A percentile compares a stretch with the other conserved stretches of the same genome.
Evolutionary conservation across 495 filamentous ascomycete genomes (phyloP).

Genomic region (Umbilicaria muhlenbergii): DNA sequence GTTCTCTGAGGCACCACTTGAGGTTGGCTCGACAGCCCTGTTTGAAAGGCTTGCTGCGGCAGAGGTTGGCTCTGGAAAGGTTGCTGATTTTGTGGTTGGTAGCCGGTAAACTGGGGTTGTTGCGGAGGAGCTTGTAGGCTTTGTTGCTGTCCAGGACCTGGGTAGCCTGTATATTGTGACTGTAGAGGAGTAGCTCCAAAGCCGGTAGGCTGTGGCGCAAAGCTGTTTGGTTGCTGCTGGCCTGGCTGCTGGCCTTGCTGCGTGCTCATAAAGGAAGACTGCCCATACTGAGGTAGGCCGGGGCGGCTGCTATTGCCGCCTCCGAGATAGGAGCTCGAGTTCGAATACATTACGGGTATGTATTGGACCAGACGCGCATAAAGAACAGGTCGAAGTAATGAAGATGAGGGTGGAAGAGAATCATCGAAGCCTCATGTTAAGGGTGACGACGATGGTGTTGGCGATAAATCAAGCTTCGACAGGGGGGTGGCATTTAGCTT

Average conservation of each 20-base stretch:
- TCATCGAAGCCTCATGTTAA: not conserved
- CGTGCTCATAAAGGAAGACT: constrained; percentile 31
- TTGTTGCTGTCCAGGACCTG: constrained; percentile 38
- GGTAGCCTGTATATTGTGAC: constrained; percentile 36
- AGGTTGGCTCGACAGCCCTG: constrained; percentile 29
- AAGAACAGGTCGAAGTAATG: constrained; percentile 14
- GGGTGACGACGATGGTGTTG: too few species aligned
- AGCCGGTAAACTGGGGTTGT: constrained; percentile 43
- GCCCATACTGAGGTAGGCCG: constrained; percentile 46
- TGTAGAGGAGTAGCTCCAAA: constrained; percentile 23
- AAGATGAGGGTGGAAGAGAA: constrained; percentile 12
- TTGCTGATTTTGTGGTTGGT: constrained; percentile 26
- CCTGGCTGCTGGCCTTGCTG: constrained; percentile 34
- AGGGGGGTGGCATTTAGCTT: too few species aligned
- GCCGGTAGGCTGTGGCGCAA: constrained; percentile 35
- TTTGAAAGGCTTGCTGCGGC: constrained; percentile 24
- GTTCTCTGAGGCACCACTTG: constrained; percentile 42
- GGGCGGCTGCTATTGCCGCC: constrained; percentile 60
- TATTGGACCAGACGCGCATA: not conserved
- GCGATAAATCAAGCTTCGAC: too few species aligned
- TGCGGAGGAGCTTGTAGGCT: constrained; percentile 44
- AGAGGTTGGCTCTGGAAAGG: constrained; percentile 23
- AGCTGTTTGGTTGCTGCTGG: constrained; percentile 28
- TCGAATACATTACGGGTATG: constrained; percentile 60
- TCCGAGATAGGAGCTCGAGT: constrained; percentile 70